Evolutionary conservation across 768 basidiomycete genomes (phyloP).

Genomic region (Termitomyces sp.): DNA sequence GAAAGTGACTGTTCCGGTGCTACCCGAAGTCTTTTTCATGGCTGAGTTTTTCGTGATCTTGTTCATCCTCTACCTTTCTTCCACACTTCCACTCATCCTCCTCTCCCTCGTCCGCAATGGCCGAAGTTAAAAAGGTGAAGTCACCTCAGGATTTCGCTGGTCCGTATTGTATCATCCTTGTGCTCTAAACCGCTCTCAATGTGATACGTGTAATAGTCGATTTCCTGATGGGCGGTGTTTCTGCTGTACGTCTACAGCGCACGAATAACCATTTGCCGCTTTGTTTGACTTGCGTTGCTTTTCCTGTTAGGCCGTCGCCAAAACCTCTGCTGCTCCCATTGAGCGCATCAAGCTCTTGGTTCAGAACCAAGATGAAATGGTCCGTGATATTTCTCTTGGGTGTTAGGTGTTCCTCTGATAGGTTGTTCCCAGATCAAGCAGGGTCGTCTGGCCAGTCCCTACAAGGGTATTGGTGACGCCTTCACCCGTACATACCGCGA

Average conservation of each 20-base stretch:
- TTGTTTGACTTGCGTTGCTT: conserved; percentile 15
- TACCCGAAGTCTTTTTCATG: conserved; percentile 43
- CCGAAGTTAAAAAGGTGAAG: conserved; percentile 82
- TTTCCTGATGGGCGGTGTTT: conserved; percentile 96
- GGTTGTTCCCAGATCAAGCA: conserved; percentile 82
- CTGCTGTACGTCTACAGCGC: conserved; percentile 56
- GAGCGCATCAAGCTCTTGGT: conserved; percentile 99
- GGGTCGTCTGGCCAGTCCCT: conserved; percentile 92
- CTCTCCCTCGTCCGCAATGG: conserved; percentile 60
- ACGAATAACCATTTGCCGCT: background rate
- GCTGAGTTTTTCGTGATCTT: conserved; percentile 41
- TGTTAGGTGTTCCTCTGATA: conserved; percentile 22
- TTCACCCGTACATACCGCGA: conserved; percentile 89
- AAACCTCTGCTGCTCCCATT: conserved; percentile 98
- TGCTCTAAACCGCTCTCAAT: conserved; percentile 11
- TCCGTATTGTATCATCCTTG: conserved; percentile 29
- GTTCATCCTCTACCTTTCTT: conserved; percentile 34
- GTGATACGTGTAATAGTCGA: conserved; percentile 51
- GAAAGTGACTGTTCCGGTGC: conserved; percentile 38
- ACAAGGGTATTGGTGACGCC: conserved; percentile 95
- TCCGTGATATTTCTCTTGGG: conserved; percentile 22
- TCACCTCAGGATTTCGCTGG: conserved; percentile 87
- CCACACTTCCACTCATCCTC: conserved; percentile 52
- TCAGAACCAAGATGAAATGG: conserved; percentile 99
- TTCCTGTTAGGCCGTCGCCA: conserved; percentile 80